These are phyloP conservation scores for Fusarium hostae DNA, from an alignment of 2,329 filamentous ascomycete species.

Conservation along the genomic window DNA sequence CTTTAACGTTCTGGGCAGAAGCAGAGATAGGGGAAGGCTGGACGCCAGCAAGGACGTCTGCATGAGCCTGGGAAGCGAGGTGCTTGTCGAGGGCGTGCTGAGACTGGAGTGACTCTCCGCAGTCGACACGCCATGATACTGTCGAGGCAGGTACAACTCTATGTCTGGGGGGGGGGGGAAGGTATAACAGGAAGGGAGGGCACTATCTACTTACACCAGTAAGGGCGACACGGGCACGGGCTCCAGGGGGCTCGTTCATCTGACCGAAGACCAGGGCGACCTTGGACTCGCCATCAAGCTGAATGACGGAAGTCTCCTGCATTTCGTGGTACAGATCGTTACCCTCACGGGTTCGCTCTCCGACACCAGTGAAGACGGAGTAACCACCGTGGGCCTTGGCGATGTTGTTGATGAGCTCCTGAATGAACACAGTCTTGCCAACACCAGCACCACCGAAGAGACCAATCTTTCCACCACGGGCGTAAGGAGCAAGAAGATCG, in stretches of 20 bases:
- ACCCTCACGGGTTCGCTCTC: conserved; percentile 99
- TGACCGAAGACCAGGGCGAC: conserved; percentile 99
- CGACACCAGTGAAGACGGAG: conserved; percentile 99
- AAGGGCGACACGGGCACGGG: conserved; percentile 99
- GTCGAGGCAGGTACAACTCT: too few species aligned
- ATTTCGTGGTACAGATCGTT: conserved; percentile 99
- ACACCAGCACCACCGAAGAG: conserved; percentile 99
- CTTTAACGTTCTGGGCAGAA: too few species aligned
- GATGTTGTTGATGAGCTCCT: conserved; percentile 99
- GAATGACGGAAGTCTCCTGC: conserved; percentile 99
- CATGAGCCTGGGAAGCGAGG: too few species aligned
- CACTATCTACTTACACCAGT: conserved; percentile 67
- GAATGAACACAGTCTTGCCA: conserved; percentile 99
- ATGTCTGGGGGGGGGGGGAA: neutral
- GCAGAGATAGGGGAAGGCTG: too few species aligned
- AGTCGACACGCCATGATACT: too few species aligned
- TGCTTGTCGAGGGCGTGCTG: too few species aligned
- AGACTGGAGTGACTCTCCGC: too few species aligned
- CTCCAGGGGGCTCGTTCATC: conserved; percentile 99
- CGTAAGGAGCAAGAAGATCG: conserved; percentile 97
- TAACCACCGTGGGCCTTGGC: conserved; percentile 99
- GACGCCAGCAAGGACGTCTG: too few species aligned
- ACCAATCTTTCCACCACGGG: conserved; percentile 99
- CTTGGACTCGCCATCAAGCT: conserved; percentile 99
- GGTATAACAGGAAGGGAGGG: neutral